These are phyloP conservation scores for Triticum turgidum DNA, from an alignment of 176 grass and related monocot genomes.

Conservation along the genomic window DNA sequence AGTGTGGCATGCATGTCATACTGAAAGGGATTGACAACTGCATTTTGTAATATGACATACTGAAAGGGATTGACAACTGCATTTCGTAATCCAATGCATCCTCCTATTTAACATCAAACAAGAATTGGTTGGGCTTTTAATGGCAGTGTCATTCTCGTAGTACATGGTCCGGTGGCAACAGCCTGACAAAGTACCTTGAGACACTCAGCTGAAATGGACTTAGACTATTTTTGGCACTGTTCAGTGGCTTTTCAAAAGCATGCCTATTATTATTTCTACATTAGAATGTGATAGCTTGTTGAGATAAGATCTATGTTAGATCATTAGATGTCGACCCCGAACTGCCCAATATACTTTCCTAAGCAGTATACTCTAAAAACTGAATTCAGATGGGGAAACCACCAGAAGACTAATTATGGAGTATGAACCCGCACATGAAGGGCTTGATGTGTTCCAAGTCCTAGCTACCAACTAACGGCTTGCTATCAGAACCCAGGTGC, in stretches of 20 bases:
- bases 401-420: background rate
- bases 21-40: constrained; percentile 19
- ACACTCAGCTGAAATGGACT: background rate
- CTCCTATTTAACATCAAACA: background rate
- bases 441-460: background rate
- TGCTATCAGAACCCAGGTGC: background rate
- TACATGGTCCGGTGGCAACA: constrained; percentile 1
- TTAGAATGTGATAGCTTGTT: background rate
- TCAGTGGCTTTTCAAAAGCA: background rate
- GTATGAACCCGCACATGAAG: background rate
- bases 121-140: constrained; percentile 47
- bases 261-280: background rate
- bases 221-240: background rate
- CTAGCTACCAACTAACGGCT: background rate
- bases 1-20: background rate
- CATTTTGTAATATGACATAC: constrained; percentile 15
- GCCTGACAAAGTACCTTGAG: background rate
- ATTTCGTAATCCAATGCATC: background rate
- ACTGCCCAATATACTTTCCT: background rate
- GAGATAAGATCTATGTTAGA: background rate
- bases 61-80: constrained; percentile 22
- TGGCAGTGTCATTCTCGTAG: background rate
- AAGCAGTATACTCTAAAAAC: background rate
- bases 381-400: background rate
- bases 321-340: background rate